These are phyloP conservation scores for Xylaria sp. DNA, from an alignment of 2,329 filamentous ascomycete species.

Conservation along the genomic window DNA sequence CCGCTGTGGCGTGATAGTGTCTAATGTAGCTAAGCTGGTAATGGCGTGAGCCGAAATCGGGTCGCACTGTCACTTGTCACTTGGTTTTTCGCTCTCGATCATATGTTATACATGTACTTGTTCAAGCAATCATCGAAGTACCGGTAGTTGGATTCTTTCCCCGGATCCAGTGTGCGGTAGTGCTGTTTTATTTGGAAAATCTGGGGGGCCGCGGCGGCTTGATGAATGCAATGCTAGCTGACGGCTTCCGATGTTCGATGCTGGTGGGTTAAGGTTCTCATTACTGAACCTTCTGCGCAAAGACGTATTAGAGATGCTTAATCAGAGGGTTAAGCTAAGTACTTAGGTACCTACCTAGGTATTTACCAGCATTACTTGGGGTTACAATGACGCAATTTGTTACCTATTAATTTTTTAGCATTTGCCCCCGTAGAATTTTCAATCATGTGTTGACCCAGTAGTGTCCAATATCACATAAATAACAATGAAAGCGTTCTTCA, in stretches of 20 bases:
- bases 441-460: not conserved
- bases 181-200: not conserved
- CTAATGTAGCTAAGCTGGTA: not conserved
- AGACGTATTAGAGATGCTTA: not conserved
- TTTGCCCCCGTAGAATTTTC: not conserved
- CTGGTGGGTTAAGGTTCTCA: conserved; percentile 9
- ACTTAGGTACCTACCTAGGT: not conserved
- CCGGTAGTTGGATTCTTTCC: not conserved
- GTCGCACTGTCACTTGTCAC: not conserved
- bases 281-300: conserved; percentile 14
- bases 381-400: conserved; percentile 4
- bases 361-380: conserved; percentile 11
- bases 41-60: conserved; percentile 32
- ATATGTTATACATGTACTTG: not conserved
- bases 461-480: not conserved
- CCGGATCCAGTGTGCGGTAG: not conserved
- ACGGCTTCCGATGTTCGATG: not conserved
- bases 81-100: not conserved
- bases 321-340: not conserved
- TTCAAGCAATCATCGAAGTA: no score
- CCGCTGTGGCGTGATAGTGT: conserved; percentile 14
- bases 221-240: not conserved
- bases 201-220: not conserved
- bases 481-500: not conserved
- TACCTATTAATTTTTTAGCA: not conserved